Evolutionary conservation across 371 early-diverging fungal species (phyloP).

Genomic region (Zopfochytrium polystomum): DNA sequence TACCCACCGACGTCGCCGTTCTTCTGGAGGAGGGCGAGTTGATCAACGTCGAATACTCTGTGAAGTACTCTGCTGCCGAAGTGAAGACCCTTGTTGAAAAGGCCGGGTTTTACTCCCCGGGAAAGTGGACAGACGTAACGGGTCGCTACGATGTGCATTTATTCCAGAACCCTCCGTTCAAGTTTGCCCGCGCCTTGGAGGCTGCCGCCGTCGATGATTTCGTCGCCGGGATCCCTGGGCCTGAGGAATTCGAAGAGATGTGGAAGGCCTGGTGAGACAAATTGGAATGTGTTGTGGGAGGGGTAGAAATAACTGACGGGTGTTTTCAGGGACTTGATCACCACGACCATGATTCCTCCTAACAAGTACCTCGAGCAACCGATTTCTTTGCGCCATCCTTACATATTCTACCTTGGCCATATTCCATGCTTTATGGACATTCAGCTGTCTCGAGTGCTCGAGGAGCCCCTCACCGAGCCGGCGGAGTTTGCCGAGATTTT

Average conservation of each 20-base stretch:
- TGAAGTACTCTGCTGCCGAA: slow-evolving; percentile 73
- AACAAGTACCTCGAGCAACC: slow-evolving; percentile 65
- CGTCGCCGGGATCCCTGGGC: slow-evolving; percentile 41
- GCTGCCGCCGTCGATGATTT: not conserved
- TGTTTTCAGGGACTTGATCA: slow-evolving; percentile 59
- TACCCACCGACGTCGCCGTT: slow-evolving; percentile 23
- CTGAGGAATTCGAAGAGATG: slow-evolving; percentile 70
- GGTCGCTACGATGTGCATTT: slow-evolving; percentile 69
- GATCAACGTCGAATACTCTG: slow-evolving; percentile 84
- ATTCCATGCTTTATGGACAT: slow-evolving; percentile 84
- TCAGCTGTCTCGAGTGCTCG: slow-evolving; percentile 63
- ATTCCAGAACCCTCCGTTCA: slow-evolving; percentile 68
- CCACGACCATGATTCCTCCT: slow-evolving; percentile 57
- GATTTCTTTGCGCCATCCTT: slow-evolving; percentile 81
- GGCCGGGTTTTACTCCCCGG: slow-evolving; percentile 53
- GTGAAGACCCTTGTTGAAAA: slow-evolving; percentile 55
- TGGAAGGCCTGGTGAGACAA: slow-evolving; percentile 69
- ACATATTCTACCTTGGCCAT: slow-evolving; percentile 89
- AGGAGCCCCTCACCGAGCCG: slow-evolving; percentile 60
- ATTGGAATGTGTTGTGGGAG: not conserved
- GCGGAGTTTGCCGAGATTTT: slow-evolving; percentile 68
- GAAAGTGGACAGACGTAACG: slow-evolving; percentile 62
- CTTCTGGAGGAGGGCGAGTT: slow-evolving; percentile 67
- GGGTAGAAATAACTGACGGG: not conserved
- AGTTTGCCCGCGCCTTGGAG: slow-evolving; percentile 44